Conservation (phyloP, 108 stramenopile species). For the Licmophora abbreviata region DNA sequence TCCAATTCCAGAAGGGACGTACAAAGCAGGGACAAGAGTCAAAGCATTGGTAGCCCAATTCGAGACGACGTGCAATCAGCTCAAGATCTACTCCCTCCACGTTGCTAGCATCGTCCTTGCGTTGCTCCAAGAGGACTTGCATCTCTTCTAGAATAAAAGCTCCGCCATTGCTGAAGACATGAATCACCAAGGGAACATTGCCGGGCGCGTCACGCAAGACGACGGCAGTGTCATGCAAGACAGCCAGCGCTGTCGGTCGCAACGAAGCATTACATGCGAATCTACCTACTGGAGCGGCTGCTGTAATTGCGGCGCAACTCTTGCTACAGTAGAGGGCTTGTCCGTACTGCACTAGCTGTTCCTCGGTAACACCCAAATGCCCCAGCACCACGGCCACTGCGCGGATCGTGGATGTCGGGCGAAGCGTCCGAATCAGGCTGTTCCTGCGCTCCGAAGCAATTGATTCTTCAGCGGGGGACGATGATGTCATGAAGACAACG, state of each 20-base stretch:
- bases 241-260: conserved; percentile 1
- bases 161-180: conserved; percentile 13
- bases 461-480: too few relatives aligned
- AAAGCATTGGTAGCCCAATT: conserved; percentile 9
- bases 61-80: conserved; percentile 2
- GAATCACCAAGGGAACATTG: conserved; percentile 6
- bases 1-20: conserved; percentile 2
- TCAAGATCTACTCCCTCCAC: not conserved
- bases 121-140: conserved; percentile 3
- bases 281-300: too few relatives aligned
- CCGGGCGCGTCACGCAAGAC: conserved; percentile 3
- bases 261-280: too few relatives aligned
- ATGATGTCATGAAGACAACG: too few relatives aligned
- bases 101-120: not conserved
- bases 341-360: too few relatives aligned
- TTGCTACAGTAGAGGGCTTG: too few relatives aligned
- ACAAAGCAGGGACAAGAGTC: conserved; percentile 14
- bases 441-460: too few relatives aligned
- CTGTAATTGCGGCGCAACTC: too few relatives aligned
- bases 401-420: too few relatives aligned
- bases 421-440: too few relatives aligned
- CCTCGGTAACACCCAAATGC: too few relatives aligned
- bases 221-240: not conserved
- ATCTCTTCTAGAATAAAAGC: conserved; percentile 13
- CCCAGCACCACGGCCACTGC: too few relatives aligned